Evolutionary conservation across 2,329 filamentous ascomycete genomes (phyloP).

Genomic region (Thielaviopsis punctulata): DNA sequence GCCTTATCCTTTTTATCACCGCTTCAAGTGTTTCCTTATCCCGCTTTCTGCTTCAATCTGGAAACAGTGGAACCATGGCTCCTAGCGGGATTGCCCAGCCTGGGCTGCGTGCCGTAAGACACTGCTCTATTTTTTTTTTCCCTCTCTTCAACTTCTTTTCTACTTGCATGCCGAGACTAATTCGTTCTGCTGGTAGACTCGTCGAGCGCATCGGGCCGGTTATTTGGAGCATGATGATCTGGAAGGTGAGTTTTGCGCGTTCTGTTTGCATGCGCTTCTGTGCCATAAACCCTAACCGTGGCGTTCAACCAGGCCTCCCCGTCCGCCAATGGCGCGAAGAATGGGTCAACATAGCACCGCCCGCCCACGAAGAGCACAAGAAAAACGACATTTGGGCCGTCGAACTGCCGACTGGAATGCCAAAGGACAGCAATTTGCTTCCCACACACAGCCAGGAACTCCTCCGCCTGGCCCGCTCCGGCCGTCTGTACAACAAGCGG

Average conservation of each 20-base stretch:
- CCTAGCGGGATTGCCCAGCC: constrained; percentile 1
- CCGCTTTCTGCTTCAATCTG: neutral
- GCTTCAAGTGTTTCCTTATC: neutral
- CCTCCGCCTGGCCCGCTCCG: constrained; percentile 63
- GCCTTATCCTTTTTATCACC: neutral
- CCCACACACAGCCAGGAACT: constrained; percentile 68
- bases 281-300: neutral
- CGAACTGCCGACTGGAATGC: constrained; percentile 66
- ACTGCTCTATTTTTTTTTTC: neutral
- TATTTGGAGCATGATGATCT: constrained; percentile 46
- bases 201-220: constrained; percentile 37
- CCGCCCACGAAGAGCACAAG: constrained; percentile 43
- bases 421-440: constrained; percentile 64
- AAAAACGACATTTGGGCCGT: constrained; percentile 53
- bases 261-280: neutral
- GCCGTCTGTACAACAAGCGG: constrained; percentile 58
- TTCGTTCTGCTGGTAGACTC: constrained; percentile 23
- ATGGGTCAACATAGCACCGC: constrained; percentile 49
- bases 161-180: neutral
- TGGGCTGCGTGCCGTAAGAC: constrained; percentile 6
- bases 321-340: constrained; percentile 80
- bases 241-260: constrained; percentile 26
- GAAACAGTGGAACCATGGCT: neutral
- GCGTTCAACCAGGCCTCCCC: constrained; percentile 47
- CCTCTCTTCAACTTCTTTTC: neutral